Evolutionary conservation across 148 eudicot genomes (phyloP).

Genomic region (Polygonum maritimum): DNA sequence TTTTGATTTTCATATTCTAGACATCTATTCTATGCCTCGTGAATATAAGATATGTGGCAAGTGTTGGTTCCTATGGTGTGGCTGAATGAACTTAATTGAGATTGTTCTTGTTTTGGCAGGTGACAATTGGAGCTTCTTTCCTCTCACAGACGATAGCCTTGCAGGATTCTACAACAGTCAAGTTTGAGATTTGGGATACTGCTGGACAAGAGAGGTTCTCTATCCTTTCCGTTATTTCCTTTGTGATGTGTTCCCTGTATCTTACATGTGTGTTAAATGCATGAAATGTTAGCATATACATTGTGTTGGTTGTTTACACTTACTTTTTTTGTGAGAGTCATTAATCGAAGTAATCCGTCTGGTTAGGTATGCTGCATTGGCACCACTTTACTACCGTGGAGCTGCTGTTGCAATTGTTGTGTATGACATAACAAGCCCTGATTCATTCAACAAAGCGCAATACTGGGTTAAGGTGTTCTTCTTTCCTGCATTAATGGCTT

Average conservation of each 20-base stretch:
- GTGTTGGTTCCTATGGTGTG: neutral
- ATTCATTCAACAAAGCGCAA: conserved; percentile 81
- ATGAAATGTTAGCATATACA: neutral
- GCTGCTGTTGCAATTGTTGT: conserved; percentile 88
- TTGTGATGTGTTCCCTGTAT: neutral
- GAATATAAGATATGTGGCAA: neutral
- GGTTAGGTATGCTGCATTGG: conserved; percentile 88
- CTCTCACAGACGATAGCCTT: conserved; percentile 90
- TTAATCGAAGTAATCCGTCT: conserved; percentile 6
- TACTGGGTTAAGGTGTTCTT: conserved; percentile 88
- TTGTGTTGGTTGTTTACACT: neutral
- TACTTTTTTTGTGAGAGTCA: neutral
- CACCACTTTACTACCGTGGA: conserved; percentile 95
- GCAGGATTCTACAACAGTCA: conserved; percentile 91
- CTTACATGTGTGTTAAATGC: neutral
- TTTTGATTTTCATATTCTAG: neutral
- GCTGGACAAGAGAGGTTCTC: conserved; percentile 95
- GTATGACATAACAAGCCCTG: conserved; percentile 88
- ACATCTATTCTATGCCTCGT: neutral
- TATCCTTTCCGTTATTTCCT: neutral
- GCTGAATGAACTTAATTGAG: neutral
- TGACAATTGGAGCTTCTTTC: conserved; percentile 94
- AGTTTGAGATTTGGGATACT: conserved; percentile 98
- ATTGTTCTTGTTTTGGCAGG: conserved; percentile 31
- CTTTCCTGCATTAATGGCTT: neutral